A percentile compares a stretch with the other conserved stretches of the same genome.
Conservation (phyloP, 805 yeast species). For the Hanseniaspora mollemarum region DNA sequence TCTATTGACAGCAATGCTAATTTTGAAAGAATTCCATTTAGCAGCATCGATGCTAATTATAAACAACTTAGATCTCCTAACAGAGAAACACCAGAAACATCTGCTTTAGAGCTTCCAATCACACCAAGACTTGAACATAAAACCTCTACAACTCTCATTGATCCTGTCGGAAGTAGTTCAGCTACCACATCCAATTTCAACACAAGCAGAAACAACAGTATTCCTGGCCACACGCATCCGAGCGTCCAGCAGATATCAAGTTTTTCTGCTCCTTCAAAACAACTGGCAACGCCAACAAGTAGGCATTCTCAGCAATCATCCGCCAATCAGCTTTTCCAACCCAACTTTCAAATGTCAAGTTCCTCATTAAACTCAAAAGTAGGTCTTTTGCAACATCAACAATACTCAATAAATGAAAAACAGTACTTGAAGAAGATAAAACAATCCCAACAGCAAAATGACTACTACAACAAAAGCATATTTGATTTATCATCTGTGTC, state of each 20-base stretch:
- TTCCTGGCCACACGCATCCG: background rate
- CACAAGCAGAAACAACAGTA: background rate
- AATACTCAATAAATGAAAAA: constrained; percentile 17
- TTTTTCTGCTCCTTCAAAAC: background rate
- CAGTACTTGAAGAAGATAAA: constrained; percentile 17
- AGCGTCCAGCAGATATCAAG: background rate
- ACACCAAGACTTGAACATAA: background rate
- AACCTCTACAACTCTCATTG: background rate
- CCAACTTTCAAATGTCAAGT: background rate
- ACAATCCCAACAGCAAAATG: constrained; percentile 13
- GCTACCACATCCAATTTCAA: background rate
- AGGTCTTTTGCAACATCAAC: constrained; percentile 5
- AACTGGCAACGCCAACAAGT: background rate
- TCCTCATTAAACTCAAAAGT: background rate
- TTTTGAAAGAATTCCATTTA: background rate
- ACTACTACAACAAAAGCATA: constrained; percentile 14
- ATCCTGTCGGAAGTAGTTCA: background rate
- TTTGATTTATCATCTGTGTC: constrained; percentile 9
- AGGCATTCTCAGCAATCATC: constrained; percentile 1
- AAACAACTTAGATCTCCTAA: constrained; percentile 4
- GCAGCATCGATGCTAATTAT: background rate
- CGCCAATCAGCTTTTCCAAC: background rate
- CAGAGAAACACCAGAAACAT: background rate
- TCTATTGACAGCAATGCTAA: background rate
- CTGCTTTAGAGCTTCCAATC: background rate